Percentiles rank a stretch among this genome's conserved stretches.
These are phyloP conservation scores for Dalbergia cultrata DNA, from an alignment of 306 rosid genomes.

Conservation along the genomic window DNA sequence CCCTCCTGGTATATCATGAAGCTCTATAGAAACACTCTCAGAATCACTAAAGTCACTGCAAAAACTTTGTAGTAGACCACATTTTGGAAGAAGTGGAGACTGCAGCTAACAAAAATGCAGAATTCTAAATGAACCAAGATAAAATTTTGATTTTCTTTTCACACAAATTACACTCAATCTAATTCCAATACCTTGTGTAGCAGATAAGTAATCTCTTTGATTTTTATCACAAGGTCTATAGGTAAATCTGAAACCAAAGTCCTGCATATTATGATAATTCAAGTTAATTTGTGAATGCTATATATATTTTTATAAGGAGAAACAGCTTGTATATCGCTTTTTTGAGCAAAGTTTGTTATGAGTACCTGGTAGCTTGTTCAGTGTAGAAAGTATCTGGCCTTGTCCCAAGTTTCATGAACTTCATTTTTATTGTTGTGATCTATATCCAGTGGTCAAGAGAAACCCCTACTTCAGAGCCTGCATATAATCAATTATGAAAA, in stretches of 20 bases:
- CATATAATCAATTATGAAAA: constrained; percentile 37
- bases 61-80: constrained; percentile 83
- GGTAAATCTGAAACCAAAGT: constrained; percentile 73
- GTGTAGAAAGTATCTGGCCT: constrained; percentile 89
- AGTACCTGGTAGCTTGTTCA: constrained; percentile 91
- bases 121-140: constrained; percentile 47
- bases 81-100: constrained; percentile 79
- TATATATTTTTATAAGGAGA: neutral
- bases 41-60: constrained; percentile 65
- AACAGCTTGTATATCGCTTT: constrained; percentile 8
- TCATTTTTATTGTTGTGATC: constrained; percentile 61
- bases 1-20: constrained; percentile 89
- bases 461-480: constrained; percentile 53
- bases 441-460: constrained; percentile 43
- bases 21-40: constrained; percentile 64
- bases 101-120: constrained; percentile 64
- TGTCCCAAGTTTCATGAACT: constrained; percentile 98
- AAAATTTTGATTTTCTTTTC: constrained; percentile 8
- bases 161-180: constrained; percentile 9
- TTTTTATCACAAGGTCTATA: constrained; percentile 69
- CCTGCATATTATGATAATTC: constrained; percentile 59
- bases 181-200: constrained; percentile 83
- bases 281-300: constrained; percentile 25
- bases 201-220: constrained; percentile 68
- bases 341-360: constrained; percentile 22